Base-by-base conservation (phyloP, 192 early-diverging fungal genomes). In the Mortierella antarctica region DNA sequence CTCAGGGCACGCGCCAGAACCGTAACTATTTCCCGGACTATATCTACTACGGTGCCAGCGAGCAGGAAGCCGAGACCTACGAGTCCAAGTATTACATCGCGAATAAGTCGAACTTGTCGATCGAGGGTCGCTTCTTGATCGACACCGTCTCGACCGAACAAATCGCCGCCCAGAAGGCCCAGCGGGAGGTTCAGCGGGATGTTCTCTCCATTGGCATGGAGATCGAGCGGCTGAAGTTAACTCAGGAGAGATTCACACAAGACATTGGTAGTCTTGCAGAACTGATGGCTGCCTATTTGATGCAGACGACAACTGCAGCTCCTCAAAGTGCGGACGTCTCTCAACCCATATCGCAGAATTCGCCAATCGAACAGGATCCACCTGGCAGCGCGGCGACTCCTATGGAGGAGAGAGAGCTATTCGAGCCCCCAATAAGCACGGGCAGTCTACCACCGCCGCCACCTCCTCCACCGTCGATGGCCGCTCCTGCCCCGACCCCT, bases 11-110 rank as follows among this genome's bases (percentile, higher is more conserved):
- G 5, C 69, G 77, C 13, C 77, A 80, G n/a, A 80, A 80, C 55
- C 70, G 70, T 46, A 72, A 80, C 60, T 72, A 57, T 47, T 80
- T 80, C 51, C 77, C 77, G 0, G 77, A 80, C 51, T 80, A 80
- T 20, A 72, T 80, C 50, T 80, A 80, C 18, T 80, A 80, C 15
- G 77, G 70, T 6, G 69, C 77, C n/a, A 80, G 55, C 13, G 77
- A 80, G 39, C 70, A 72, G 57, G 69, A 80, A 47, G 77, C 77
- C 7, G 77, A 80, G 15, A 20, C 68, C 5, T 80, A 80, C 49
- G 77, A 80, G 18, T 68, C 77, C 20, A 67, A 67, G 20, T 80
- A 58, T 18, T 49, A 50, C 18, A 80, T 80, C 48, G 53, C 77
- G 52, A 67, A 53, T 48, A 80, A 72, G 41, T 72, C 77, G 17